A percentile compares a stretch with the other conserved stretches of the same genome.
These are phyloP conservation scores for Helianthus tuberosus DNA, from an alignment of 129 eudicot genomes.

Conservation along the genomic window DNA sequence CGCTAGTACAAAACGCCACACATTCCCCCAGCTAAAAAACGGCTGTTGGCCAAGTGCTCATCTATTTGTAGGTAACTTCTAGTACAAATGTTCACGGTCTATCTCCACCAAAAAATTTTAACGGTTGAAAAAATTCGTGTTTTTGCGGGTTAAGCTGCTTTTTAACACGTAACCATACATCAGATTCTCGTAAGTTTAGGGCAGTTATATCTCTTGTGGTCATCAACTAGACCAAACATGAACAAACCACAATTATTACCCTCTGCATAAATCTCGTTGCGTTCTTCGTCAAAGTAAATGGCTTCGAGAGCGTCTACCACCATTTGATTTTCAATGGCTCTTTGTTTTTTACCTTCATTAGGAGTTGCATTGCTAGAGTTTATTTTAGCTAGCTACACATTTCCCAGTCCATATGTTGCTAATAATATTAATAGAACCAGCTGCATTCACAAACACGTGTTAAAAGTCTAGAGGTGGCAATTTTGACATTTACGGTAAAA, in stretches of 20 bases:
- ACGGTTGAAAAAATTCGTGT: too few relatives aligned
- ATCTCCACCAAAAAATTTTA: too few relatives aligned
- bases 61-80: too few relatives aligned
- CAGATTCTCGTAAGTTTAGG: too few relatives aligned
- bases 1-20: too few relatives aligned
- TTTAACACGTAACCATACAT: too few relatives aligned
- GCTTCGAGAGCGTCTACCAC: conserved; percentile 49
- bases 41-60: too few relatives aligned
- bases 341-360: conserved; percentile 9
- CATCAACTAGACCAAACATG: conserved; percentile 58
- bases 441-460: conserved; percentile 25
- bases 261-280: conserved; percentile 51
- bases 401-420: conserved; percentile 42
- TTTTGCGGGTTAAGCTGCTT: too few relatives aligned
- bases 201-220: conserved; percentile 2
- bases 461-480: background rate
- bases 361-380: conserved; percentile 33
- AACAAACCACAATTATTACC: conserved; percentile 47
- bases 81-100: too few relatives aligned
- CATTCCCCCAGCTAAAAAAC: too few relatives aligned
- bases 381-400: conserved; percentile 51
- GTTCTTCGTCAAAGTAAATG: conserved; percentile 52
- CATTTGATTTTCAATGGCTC: conserved; percentile 19
- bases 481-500: too few relatives aligned
- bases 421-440: conserved; percentile 48